Conservation (phyloP, 352 stramenopile genomes). For the Phytopythium ostracodes region DNA sequence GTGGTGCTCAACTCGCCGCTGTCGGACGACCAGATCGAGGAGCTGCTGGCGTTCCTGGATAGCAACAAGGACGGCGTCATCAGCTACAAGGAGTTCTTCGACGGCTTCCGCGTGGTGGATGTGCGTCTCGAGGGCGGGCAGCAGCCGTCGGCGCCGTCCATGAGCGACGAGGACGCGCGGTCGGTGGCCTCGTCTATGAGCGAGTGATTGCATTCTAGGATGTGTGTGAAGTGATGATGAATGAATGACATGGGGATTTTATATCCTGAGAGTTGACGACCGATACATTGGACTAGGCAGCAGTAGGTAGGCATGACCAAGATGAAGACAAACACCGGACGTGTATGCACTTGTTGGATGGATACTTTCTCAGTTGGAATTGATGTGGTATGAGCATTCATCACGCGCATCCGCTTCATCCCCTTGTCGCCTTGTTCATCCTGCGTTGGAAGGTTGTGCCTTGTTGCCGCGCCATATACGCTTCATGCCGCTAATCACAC, state of each 20-base stretch:
- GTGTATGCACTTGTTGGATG: background rate
- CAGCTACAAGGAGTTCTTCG: conserved; percentile 94
- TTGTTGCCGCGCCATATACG: too few relatives aligned
- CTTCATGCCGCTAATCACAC: background rate
- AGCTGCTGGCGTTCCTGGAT: conserved; percentile 86
- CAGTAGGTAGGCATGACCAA: background rate
- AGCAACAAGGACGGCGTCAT: conserved; percentile 89
- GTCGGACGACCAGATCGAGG: conserved; percentile 90
- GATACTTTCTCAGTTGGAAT: background rate
- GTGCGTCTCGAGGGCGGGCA: conserved; percentile 48
- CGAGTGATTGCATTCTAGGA: conserved; percentile 14
- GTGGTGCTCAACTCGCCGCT: conserved; percentile 88
- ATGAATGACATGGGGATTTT: background rate
- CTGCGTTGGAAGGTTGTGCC: too few relatives aligned
- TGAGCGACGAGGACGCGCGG: background rate
- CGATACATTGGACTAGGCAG: background rate
- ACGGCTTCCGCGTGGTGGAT: conserved; percentile 88
- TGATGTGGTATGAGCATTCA: too few relatives aligned
- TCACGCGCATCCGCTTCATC: too few relatives aligned
- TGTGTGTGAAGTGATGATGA: background rate
- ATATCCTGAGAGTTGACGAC: background rate
- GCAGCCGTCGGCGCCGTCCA: conserved; percentile 1
- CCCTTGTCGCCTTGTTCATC: too few relatives aligned
- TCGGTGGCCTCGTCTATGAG: background rate
- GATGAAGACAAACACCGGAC: too few relatives aligned